Evolutionary conservation across 2,329 filamentous ascomycete genomes (phyloP), one percentile per base, ranked within the genome.

Genomic region (Pseudocercospora musae): DNA sequence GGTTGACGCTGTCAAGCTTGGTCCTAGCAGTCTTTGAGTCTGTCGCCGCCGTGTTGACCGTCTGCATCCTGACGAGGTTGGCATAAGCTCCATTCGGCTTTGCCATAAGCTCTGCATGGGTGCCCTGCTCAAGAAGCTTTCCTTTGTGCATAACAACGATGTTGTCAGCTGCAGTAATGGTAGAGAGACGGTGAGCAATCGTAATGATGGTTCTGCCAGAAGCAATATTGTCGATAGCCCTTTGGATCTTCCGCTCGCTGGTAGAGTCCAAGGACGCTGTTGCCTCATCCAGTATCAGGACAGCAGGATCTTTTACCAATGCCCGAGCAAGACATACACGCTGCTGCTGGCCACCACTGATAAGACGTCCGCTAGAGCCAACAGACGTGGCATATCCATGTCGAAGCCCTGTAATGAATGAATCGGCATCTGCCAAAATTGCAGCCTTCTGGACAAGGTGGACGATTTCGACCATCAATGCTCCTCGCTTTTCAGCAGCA

Each of bases 201-300:
- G 75, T 79, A 49, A 80, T 74, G 11, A 78, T 73, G 2, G 78
- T 80, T 62, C 76, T 72, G 68, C 67, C 70, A 37, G 31, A 62
- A 13, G 71, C 62, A 4, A 68, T 67, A 29, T 69, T 70, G 10
- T 77, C 72, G 15, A 80, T 69, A 0, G 75, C 76, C n/a, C 69
- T 61, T 52, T 78, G 75, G 1, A 78, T 64, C 1, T 73, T 71
- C 49, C 74, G 74, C 57, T 79, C 77, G 29, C 72, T 75, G 57
- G 75, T 74, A 2, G 76, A 75, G 62, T 79, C 78, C 7, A 80
- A 70, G n/a, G 77, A 75, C 33, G 74, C 74, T 5, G 78, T 80
- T 25, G 76, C 76, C 48, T 88, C 86, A 49, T 88, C 86, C 1
- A 88, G 76, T 10, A 88, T 78, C 81, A 52, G 89, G 71, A 1